phyloP scores from a whole-genome alignment of 2,329 filamentous ascomycete genomes.

The Cladorrhinum sp. region DNA sequence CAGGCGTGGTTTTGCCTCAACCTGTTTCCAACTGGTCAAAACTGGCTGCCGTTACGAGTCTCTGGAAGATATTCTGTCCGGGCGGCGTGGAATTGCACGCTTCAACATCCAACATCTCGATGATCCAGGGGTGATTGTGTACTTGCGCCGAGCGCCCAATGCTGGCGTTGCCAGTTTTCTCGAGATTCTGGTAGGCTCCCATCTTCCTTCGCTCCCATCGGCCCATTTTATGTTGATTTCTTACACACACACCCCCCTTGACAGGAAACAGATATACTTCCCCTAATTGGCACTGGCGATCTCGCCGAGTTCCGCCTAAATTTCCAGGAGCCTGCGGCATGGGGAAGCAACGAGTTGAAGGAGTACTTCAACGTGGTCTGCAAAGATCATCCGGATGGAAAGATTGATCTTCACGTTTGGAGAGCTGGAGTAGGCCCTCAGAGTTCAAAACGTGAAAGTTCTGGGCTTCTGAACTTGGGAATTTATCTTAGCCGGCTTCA shows the following conservation, averaged over 20 bases:
- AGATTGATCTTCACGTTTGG: slow-evolving; percentile 22
- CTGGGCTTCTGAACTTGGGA: slow-evolving; percentile 20
- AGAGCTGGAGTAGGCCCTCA: slow-evolving; percentile 17
- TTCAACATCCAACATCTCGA: not conserved
- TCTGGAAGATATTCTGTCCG: slow-evolving; percentile 18
- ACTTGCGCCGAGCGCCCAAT: not conserved
- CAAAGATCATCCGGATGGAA: slow-evolving; percentile 17
- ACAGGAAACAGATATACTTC: slow-evolving; percentile 22
- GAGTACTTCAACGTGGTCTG: slow-evolving; percentile 23
- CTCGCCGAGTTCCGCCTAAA: slow-evolving; percentile 23
- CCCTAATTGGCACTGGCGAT: slow-evolving; percentile 20
- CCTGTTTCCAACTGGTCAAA: slow-evolving; percentile 20
- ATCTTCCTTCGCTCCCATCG: slow-evolving; percentile 8
- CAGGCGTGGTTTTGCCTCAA: slow-evolving; percentile 19
- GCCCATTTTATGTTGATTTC: too few species aligned
- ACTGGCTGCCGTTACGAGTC: slow-evolving; percentile 1
- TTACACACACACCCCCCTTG: too few species aligned
- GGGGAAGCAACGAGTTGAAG: slow-evolving; percentile 5
- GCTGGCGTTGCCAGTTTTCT: not conserved
- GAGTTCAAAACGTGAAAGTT: slow-evolving; percentile 6
- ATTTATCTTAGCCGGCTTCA: slow-evolving; percentile 22
- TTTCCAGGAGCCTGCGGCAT: slow-evolving; percentile 4
- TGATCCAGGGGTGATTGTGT: not conserved
- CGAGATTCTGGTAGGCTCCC: not conserved
- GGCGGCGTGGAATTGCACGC: not conserved